Percentiles rank a stretch among this genome's conserved stretches.
Conservation (phyloP, 192 early-diverging fungal species). For the Linnemannia hyalina region DNA sequence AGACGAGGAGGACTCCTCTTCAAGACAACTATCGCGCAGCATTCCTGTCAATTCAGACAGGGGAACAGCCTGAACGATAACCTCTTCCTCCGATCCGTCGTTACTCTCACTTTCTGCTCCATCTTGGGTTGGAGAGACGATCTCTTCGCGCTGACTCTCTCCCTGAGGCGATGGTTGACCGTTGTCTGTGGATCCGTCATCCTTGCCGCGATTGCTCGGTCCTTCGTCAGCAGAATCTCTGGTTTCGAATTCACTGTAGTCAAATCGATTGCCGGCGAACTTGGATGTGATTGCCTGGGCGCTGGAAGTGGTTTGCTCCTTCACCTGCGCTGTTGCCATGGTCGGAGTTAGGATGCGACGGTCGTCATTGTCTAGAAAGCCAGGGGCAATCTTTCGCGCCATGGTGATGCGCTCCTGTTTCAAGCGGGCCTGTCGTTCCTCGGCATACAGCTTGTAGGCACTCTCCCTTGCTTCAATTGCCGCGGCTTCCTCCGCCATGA, state of each 20-base stretch:
- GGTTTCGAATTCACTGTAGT: conserved; percentile 50
- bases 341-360: conserved; percentile 67
- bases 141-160: neutral
- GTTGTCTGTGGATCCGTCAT: neutral
- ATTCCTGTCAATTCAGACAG: conserved; percentile 46
- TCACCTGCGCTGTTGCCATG: conserved; percentile 37
- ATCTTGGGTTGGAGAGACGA: neutral
- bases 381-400: conserved; percentile 75
- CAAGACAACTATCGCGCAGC: conserved; percentile 40
- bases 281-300: neutral
- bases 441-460: conserved; percentile 51
- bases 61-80: conserved; percentile 51
- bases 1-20: conserved; percentile 35
- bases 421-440: conserved; percentile 61
- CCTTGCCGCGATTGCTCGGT: neutral
- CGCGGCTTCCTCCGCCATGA: conserved; percentile 45
- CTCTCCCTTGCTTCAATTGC: conserved; percentile 44
- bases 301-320: neutral
- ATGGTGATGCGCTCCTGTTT: conserved; percentile 59
- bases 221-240: conserved; percentile 5
- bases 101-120: neutral
- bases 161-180: neutral
- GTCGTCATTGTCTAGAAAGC: conserved; percentile 71
- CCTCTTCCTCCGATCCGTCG: conserved; percentile 30
- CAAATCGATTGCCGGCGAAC: conserved; percentile 19